Percentiles rank a stretch among this genome's conserved stretches.
Evolutionary conservation across 805 yeast species (phyloP).

Genomic region (Candida morakotiae): DNA sequence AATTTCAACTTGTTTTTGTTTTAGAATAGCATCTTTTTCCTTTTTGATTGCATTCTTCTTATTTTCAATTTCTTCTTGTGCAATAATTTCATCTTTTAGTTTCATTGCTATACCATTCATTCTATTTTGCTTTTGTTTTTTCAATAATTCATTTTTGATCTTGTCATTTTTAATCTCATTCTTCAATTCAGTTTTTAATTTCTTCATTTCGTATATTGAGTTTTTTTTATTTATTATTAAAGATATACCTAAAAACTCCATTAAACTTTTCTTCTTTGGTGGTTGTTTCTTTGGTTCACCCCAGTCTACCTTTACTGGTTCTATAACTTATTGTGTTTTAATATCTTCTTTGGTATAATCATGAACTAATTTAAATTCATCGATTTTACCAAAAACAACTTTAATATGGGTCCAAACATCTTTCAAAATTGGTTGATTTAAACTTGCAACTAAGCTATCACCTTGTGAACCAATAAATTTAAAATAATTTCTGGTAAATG

Average conservation of each 20-base stretch:
- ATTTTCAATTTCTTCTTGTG: not conserved
- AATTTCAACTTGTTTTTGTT: not conserved
- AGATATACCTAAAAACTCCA: not conserved
- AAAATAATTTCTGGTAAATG: conserved; percentile 65
- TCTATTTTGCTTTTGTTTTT: conserved; percentile 1
- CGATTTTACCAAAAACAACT: conserved; percentile 25
- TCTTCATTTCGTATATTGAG: not conserved
- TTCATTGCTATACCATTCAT: conserved; percentile 2
- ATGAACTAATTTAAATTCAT: conserved; percentile 26
- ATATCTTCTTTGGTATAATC: conserved; percentile 31
- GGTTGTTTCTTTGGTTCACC: conserved; percentile 2
- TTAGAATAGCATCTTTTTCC: not conserved
- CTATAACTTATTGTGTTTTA: conserved; percentile 4
- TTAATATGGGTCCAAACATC: conserved; percentile 34
- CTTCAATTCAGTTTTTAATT: not conserved
- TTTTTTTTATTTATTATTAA: not conserved
- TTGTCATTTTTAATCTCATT: not conserved
- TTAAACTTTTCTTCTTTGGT: not conserved
- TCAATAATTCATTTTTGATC: not conserved
- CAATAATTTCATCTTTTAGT: not conserved
- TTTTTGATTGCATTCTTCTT: not conserved
- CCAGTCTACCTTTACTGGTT: conserved; percentile 2
- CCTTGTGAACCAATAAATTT: conserved; percentile 59
- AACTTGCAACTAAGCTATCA: conserved; percentile 27
- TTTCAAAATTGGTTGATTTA: conserved; percentile 28